Conservation (phyloP, 345 rosid genomes). For the Litchi chinensis region DNA sequence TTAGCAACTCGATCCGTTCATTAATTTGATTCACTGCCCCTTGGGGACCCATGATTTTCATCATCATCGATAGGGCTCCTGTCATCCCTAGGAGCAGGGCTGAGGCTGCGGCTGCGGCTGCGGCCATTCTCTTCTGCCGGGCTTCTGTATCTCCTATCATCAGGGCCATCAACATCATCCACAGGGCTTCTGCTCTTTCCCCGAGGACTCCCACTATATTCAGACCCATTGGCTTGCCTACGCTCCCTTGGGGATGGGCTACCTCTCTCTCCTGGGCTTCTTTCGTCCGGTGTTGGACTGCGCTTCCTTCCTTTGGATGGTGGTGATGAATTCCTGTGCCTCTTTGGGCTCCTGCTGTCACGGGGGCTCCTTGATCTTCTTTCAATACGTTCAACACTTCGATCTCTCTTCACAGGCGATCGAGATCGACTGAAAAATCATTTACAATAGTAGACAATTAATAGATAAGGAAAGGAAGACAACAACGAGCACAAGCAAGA, state of each 20-base stretch:
- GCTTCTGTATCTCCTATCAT: conserved; percentile 44
- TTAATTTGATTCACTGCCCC: conserved; percentile 47
- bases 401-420: conserved; percentile 67
- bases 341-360: conserved; percentile 36
- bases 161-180: conserved; percentile 41
- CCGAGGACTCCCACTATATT: conserved; percentile 57
- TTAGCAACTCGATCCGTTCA: neutral
- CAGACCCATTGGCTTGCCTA: conserved; percentile 47
- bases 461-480: neutral
- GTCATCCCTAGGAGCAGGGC: conserved; percentile 39
- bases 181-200: conserved; percentile 56
- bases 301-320: conserved; percentile 59
- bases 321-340: conserved; percentile 31
- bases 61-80: conserved; percentile 51
- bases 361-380: conserved; percentile 48
- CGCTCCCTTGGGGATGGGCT: conserved; percentile 47
- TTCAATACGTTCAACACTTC: conserved; percentile 46
- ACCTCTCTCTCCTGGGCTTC: conserved; percentile 37
- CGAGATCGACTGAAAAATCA: conserved; percentile 59
- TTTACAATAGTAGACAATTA: neutral
- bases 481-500: neutral
- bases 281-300: conserved; percentile 58
- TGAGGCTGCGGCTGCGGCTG: conserved; percentile 36
- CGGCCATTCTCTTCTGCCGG: conserved; percentile 61
- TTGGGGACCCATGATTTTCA: conserved; percentile 35